Base-by-base conservation (phyloP, 345 rosid species). In the Citrus inodora region DNA sequence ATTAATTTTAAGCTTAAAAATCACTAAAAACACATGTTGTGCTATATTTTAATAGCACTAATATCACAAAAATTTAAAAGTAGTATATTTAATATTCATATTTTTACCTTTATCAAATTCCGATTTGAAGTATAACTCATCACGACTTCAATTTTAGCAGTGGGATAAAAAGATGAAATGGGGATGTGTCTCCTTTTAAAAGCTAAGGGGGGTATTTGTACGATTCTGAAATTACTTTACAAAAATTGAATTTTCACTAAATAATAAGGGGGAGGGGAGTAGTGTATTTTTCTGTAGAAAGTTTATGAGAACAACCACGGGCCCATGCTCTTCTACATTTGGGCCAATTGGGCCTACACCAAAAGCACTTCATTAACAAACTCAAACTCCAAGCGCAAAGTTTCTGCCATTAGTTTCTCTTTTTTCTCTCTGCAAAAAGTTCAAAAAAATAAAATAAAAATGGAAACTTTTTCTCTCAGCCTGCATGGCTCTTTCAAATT, bases 401-500 rank as follows among this genome's bases (percentile, higher is more conserved):
- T 3, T 46, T 46, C 51, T 17, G 67, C 21, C 35, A 14, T 10
- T 14, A 16, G 35, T 28, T 32, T 27, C 19, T 28, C 66, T 25
- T 27, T 16, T 53, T 6, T 17, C 7, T 6, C 19, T 42, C 48
- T 42, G 48, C 48, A 46, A 46, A 13, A 46, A 46, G 3, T 46
- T 8, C 27, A 24, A 61, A 59, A 60, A 9, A 25, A 65, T 3
- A 9, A 30, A 35, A 22, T 8, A 30, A 37, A 67, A 33, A 51
- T 71, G 33, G 59, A 59, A 70, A 66, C 71, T 24, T 56, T 67
- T 35, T 5, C 40, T 40, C 67, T 53, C 70, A 33, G 70, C 56
- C 73, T 24, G 58, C 67, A 60, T 9, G 72, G 77, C 19, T 82
- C 79, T 73, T 46, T 38, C 11, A 78, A 53, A 58, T 70, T 42